Evolutionary conservation across 352 stramenopile genomes (phyloP), one percentile per base, ranked within the genome.

Genomic region (Phytophthora ohioensis): DNA sequence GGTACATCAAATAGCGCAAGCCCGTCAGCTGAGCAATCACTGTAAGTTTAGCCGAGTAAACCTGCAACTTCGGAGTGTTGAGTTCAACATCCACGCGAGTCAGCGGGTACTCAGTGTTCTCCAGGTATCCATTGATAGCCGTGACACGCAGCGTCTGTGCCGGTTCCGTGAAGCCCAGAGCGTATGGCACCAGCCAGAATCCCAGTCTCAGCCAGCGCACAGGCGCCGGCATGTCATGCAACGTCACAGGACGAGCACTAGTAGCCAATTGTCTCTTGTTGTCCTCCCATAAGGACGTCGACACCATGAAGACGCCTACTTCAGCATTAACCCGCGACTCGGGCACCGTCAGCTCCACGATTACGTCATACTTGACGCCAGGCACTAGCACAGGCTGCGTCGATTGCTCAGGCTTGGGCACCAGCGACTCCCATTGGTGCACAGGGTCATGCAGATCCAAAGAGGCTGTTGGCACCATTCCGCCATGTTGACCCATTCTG

Each of bases 1-100:
- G 85, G 72, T 95, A 95, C 88, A 95, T 95, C 59, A 94, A 73
- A 49, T 93, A 95, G 17, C 85, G 86, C 48, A 95, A 73, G 6
- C 88, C 88, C 47, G 85, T 85, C 48, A 95, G 76, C 73, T 95
- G 88, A 30, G 88, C 86, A 59, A 95, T 91, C 57, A 95, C 82
- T 61, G 83, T 94, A 39, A 95, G 80, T 66, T 90, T 89, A 30
- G 82, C 86, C 30, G 67, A 71, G 67, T 91, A 92, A 6, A 94
- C 75, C 55, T 95, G 88, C 57, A 95, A 39, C 58, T 74, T 71
- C 2, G 88, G 86, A 17, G 90, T 89, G 61, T 91, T 94, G 17
- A 95, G 52, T 64, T 66, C 65, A 48, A 95, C 68, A 1, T 78
- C 64, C 3, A 92, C 73, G 10, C 66, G 67, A 2, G 79, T 88